Percentiles rank a stretch among this genome's conserved stretches.
phyloP scores from a whole-genome alignment of 1,284 basidiomycete species.

The Ceratobasidium sp. region DNA sequence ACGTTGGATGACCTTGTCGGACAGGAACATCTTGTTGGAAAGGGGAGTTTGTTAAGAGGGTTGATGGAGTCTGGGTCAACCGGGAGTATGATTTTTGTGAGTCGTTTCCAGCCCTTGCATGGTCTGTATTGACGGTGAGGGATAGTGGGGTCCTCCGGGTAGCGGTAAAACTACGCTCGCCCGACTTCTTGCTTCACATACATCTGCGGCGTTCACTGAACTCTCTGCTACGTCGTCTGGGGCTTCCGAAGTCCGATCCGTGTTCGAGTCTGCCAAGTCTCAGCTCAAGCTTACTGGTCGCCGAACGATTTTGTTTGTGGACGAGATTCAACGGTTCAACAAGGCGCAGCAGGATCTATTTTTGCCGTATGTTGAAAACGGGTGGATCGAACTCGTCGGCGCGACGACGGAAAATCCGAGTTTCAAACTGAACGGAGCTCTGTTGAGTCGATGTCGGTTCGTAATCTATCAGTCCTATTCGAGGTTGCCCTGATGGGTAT shows the following conservation, averaged over 20 bases:
- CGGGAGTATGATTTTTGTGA: constrained; percentile 65
- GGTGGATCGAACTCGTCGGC: constrained; percentile 80
- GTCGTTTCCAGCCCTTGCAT: neutral
- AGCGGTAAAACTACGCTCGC: constrained; percentile 82
- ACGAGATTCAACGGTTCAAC: constrained; percentile 91
- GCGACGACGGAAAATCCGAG: constrained; percentile 94
- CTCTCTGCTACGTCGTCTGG: constrained; percentile 78
- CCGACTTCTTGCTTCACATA: constrained; percentile 67
- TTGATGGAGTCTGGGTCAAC: constrained; percentile 57
- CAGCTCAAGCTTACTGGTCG: constrained; percentile 72
- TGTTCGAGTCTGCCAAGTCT: constrained; percentile 83
- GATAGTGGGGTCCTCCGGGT: constrained; percentile 76
- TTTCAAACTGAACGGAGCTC: constrained; percentile 79
- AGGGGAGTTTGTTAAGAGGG: constrained; percentile 61
- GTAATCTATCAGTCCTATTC: constrained; percentile 44
- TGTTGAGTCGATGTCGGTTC: constrained; percentile 82
- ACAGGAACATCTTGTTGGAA: constrained; percentile 65
- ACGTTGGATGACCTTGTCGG: constrained; percentile 71
- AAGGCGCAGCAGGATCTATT: constrained; percentile 83
- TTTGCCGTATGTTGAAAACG: constrained; percentile 80
- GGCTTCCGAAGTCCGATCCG: constrained; percentile 77
- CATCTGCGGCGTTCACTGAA: constrained; percentile 72
- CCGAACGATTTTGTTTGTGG: constrained; percentile 77
- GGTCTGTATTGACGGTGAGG: neutral
- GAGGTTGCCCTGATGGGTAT: neutral